Evolutionary conservation across 2,329 filamentous ascomycete genomes (phyloP).

Genomic region (Fusarium anthophilum): DNA sequence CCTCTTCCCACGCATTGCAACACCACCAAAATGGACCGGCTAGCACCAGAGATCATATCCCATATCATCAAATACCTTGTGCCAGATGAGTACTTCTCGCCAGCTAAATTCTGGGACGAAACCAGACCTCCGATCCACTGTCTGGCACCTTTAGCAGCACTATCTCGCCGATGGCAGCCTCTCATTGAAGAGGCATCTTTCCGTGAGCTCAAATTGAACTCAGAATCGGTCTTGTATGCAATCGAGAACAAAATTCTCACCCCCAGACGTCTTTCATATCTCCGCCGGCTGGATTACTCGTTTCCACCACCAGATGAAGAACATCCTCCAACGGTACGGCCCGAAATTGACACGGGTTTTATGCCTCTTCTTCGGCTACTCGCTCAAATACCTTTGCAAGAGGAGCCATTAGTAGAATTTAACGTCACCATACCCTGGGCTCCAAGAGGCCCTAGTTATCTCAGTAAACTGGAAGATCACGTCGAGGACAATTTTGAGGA

Average conservation of each 20-base stretch:
- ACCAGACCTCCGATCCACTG: not conserved
- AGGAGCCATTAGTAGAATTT: not conserved
- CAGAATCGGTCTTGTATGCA: not conserved
- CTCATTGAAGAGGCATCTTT: not conserved
- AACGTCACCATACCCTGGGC: not conserved
- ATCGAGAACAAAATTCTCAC: not conserved
- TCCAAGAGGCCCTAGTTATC: not conserved
- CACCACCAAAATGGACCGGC: not conserved
- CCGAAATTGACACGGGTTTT: not conserved
- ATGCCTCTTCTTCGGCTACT: not conserved
- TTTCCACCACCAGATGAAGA: not conserved
- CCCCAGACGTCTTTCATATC: not conserved
- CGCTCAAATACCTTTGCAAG: not conserved
- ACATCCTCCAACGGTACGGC: not conserved
- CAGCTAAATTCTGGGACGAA: not conserved
- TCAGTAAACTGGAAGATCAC: not conserved
- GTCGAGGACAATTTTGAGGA: not conserved
- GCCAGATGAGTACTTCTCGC: not conserved
- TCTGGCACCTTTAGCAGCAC: not conserved
- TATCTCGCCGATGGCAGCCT: not conserved
- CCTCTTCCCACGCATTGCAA: no score
- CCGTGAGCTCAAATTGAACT: not conserved
- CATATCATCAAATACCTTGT: not conserved
- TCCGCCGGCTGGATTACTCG: not conserved
- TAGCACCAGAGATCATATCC: conserved; percentile 2